phyloP scores from a whole-genome alignment of 768 basidiomycete species.

The Lentinula boryana region DNA sequence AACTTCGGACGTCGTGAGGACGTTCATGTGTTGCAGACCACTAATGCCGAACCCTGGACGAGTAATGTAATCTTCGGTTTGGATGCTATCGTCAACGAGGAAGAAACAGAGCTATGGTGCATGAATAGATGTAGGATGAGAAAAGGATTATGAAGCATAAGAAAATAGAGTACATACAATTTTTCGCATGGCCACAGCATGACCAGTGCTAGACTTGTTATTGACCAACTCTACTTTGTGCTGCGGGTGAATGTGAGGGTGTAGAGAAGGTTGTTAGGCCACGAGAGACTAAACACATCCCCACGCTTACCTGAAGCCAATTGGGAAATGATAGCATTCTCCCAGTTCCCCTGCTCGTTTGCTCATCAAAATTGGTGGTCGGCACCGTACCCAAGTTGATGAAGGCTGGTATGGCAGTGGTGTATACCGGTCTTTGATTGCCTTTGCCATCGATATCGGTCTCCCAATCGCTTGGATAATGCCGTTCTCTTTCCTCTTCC shows the following conservation, averaged over 20 bases:
- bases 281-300: not conserved
- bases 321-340: slow-evolving; percentile 3
- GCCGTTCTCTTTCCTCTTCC: not conserved
- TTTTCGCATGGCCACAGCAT: not conserved
- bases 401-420: not conserved
- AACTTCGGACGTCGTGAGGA: slow-evolving; percentile 1
- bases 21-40: not conserved
- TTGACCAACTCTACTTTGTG: not conserved
- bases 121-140: not conserved
- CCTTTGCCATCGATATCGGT: not conserved
- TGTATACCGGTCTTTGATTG: not conserved
- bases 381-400: not conserved
- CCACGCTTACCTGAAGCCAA: slow-evolving; percentile 2
- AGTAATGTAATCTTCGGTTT: not conserved
- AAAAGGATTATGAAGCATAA: not conserved
- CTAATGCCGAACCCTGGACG: not conserved
- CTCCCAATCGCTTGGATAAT: slow-evolving; percentile 6
- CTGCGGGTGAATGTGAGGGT: not conserved
- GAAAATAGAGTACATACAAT: not conserved
- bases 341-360: not conserved
- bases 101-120: not conserved
- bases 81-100: not conserved
- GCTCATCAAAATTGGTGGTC: not conserved
- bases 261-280: not conserved
- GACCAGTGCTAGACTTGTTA: not conserved